Evolutionary conservation across 1,139 yeast species (phyloP).

Genomic region (Barnettozyma hawaiiensis): DNA sequence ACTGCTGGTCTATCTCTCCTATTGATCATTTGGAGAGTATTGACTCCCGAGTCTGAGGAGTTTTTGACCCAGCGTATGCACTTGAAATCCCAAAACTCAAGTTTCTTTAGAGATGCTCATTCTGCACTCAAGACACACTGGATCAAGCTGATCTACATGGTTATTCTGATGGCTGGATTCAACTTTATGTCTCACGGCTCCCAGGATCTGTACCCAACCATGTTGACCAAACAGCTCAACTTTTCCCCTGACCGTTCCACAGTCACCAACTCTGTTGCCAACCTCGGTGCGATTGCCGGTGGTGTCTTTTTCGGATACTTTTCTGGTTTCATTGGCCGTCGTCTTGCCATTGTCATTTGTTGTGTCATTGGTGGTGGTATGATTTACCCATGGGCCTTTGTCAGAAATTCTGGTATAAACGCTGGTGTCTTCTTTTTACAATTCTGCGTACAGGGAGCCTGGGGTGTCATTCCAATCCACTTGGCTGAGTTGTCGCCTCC

Average conservation of each 20-base stretch:
- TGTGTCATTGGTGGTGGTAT: conserved; percentile 64
- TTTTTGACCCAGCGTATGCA: conserved; percentile 34
- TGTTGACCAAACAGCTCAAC: conserved; percentile 48
- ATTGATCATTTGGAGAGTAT: conserved; percentile 48
- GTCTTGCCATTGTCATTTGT: conserved; percentile 51
- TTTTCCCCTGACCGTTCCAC: conserved; percentile 50
- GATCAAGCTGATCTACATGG: conserved; percentile 44
- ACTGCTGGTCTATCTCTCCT: conserved; percentile 64
- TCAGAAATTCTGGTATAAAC: conserved; percentile 49
- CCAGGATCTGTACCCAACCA: conserved; percentile 67
- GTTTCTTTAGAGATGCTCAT: conserved; percentile 23
- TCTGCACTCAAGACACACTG: conserved; percentile 36
- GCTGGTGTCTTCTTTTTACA: conserved; percentile 80
- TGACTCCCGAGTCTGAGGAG: conserved; percentile 58
- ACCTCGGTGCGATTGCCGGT: conserved; percentile 63
- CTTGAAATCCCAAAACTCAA: conserved; percentile 26
- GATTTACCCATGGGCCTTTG: conserved; percentile 70
- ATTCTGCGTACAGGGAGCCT: conserved; percentile 79
- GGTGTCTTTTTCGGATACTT: conserved; percentile 59
- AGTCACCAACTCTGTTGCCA: conserved; percentile 64
- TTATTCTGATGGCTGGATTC: conserved; percentile 56
- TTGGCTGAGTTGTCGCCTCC: conserved; percentile 76
- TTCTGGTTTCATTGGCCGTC: conserved; percentile 55
- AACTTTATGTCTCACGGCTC: conserved; percentile 71
- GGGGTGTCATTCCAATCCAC: conserved; percentile 83